phyloP scores from a whole-genome alignment of 2,329 filamentous ascomycete genomes.

The Claviceps sp. region DNA sequence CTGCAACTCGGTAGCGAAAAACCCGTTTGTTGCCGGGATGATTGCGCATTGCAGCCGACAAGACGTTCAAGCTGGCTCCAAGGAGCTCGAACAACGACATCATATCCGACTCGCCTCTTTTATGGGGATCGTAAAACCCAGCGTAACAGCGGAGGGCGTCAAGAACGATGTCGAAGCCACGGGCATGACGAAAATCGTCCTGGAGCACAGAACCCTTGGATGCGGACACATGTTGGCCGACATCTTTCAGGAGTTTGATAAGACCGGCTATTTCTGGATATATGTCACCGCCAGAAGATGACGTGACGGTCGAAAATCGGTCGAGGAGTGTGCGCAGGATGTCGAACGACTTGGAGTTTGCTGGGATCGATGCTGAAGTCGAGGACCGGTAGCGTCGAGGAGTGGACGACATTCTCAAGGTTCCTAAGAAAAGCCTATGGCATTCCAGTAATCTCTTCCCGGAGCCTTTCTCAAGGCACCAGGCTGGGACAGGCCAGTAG shows the following conservation, averaged over 20 bases:
- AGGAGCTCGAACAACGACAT: conserved; percentile 54
- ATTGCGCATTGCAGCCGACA: conserved; percentile 61
- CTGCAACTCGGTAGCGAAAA: conserved; percentile 64
- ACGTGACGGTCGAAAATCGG: conserved; percentile 22
- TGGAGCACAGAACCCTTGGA: conserved; percentile 40
- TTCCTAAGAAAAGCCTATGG: not conserved
- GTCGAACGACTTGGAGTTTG: conserved; percentile 47
- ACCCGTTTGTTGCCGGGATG: conserved; percentile 82
- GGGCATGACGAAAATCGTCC: conserved; percentile 71
- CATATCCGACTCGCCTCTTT: conserved; percentile 48
- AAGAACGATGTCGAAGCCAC: conserved; percentile 65
- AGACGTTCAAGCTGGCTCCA: conserved; percentile 55
- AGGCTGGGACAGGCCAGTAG: conserved; percentile 17
- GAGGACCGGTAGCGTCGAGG: conserved; percentile 50
- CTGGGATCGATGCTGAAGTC: conserved; percentile 44
- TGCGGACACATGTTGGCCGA: conserved; percentile 49
- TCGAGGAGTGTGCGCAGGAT: conserved; percentile 44
- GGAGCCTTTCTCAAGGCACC: conserved; percentile 25
- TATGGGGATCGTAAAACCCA: conserved; percentile 60
- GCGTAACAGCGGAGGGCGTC: conserved; percentile 56
- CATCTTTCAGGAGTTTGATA: conserved; percentile 44
- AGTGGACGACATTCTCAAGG: conserved; percentile 34
- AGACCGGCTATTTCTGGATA: conserved; percentile 38
- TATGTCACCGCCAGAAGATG: conserved; percentile 20
- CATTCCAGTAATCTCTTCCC: conserved; percentile 12